A percentile compares a stretch with the other conserved stretches of the same genome.
These are phyloP conservation scores for Penicillium oxalicum DNA, from an alignment of 2,329 filamentous ascomycete genomes.

Conservation along the genomic window DNA sequence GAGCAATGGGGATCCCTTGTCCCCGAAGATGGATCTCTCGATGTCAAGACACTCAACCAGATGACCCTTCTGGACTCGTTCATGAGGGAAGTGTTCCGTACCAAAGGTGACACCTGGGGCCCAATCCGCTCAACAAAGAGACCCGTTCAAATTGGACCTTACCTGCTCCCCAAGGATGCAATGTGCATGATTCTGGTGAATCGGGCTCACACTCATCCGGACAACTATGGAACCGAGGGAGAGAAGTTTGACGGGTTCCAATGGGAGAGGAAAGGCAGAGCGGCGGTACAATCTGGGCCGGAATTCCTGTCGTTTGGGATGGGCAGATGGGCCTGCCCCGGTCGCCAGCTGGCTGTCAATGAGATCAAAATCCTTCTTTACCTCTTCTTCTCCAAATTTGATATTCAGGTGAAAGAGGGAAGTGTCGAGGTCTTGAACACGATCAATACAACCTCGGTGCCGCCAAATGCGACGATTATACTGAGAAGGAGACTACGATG, in stretches of 20 bases:
- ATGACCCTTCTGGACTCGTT: not conserved
- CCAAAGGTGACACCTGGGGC: not conserved
- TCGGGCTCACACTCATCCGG: not conserved
- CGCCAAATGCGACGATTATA: no score
- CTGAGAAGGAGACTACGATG: not conserved
- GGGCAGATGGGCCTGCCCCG: constrained; percentile 1
- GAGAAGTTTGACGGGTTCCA: not conserved
- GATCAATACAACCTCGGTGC: no score
- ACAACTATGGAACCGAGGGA: no score
- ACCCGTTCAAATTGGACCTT: not conserved
- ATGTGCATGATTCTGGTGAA: no score
- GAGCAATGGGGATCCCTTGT: no score
- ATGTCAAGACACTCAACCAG: no score
- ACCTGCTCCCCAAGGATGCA: constrained; percentile 1
- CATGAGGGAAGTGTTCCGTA: constrained; percentile 1
- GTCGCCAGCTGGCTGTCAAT: not conserved
- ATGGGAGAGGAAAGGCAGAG: not conserved
- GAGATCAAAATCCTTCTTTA: not conserved
- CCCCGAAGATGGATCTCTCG: no score
- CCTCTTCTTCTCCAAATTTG: no score
- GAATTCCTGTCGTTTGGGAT: not conserved
- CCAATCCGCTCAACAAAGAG: not conserved
- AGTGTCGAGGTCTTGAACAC: not conserved
- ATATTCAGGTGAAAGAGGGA: no score
- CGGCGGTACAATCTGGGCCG: not conserved